Evolutionary conservation across 2,329 filamentous ascomycete species (phyloP).

Genomic region (Monosporascus sp.): DNA sequence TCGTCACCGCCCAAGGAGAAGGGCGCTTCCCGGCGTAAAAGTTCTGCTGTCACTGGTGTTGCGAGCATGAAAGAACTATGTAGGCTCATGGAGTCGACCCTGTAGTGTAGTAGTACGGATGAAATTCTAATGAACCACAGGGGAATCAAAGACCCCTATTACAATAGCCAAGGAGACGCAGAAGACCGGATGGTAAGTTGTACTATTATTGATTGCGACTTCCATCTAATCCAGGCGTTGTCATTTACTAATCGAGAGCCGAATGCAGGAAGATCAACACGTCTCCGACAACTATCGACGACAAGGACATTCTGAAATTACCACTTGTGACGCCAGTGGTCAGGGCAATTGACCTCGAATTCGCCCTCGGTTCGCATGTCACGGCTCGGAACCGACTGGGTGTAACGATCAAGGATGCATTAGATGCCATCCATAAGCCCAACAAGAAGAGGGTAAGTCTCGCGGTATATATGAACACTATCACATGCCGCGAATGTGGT

Average conservation of each 20-base stretch:
- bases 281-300: constrained; percentile 71
- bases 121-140: constrained; percentile 38
- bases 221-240: background rate
- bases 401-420: constrained; percentile 93
- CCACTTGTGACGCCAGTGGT: constrained; percentile 74
- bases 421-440: constrained; percentile 92
- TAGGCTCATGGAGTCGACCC: constrained; percentile 40
- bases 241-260: constrained; percentile 3
- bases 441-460: constrained; percentile 86
- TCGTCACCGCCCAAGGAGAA: constrained; percentile 64
- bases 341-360: constrained; percentile 92
- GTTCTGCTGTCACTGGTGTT: constrained; percentile 68
- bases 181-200: constrained; percentile 75
- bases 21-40: constrained; percentile 58
- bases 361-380: constrained; percentile 81
- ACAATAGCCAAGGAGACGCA: constrained; percentile 77
- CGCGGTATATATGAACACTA: background rate
- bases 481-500: too few species aligned
- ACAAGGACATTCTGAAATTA: constrained; percentile 79
- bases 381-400: constrained; percentile 88
- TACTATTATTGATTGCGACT: background rate
- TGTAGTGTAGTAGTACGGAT: constrained; percentile 3
- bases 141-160: constrained; percentile 67
- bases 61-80: constrained; percentile 82
- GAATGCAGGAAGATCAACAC: constrained; percentile 83